Percentiles rank a stretch among this genome's conserved stretches.
phyloP scores from a whole-genome alignment of 768 basidiomycete genomes.

The Suillus americanus region DNA sequence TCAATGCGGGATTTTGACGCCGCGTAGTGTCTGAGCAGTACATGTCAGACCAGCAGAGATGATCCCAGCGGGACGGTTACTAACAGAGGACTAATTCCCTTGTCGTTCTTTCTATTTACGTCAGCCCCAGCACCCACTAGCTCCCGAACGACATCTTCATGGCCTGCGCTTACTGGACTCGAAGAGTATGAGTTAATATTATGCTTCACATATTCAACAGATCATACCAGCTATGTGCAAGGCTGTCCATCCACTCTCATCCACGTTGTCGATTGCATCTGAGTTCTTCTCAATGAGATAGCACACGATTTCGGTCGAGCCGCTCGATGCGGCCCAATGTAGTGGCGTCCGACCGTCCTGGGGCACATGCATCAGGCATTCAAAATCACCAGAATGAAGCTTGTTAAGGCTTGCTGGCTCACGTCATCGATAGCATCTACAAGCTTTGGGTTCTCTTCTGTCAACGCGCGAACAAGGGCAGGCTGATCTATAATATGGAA shows the following conservation, averaged over 20 bases:
- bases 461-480: constrained; percentile 63
- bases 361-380: not conserved
- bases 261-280: constrained; percentile 58
- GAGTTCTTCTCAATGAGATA: constrained; percentile 72
- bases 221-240: constrained; percentile 73
- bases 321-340: constrained; percentile 84
- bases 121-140: constrained; percentile 82
- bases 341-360: constrained; percentile 80
- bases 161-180: constrained; percentile 73
- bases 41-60: not conserved
- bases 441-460: constrained; percentile 59
- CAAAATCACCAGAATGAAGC: not conserved
- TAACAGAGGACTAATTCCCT: constrained; percentile 82
- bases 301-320: constrained; percentile 62
- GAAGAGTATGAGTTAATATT: not conserved
- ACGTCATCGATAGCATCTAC: constrained; percentile 67
- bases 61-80: constrained; percentile 25
- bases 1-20: constrained; percentile 89
- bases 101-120: constrained; percentile 76
- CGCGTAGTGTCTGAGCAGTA: constrained; percentile 73
- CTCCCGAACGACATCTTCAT: constrained; percentile 71
- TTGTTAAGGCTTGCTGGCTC: constrained; percentile 14
- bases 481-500: constrained; percentile 53
- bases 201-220: not conserved
- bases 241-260: constrained; percentile 73